Percentiles rank a stretch among this genome's conserved stretches.
These are phyloP conservation scores for Vigna hirtella DNA, from an alignment of 306 rosid genomes.

Conservation along the genomic window DNA sequence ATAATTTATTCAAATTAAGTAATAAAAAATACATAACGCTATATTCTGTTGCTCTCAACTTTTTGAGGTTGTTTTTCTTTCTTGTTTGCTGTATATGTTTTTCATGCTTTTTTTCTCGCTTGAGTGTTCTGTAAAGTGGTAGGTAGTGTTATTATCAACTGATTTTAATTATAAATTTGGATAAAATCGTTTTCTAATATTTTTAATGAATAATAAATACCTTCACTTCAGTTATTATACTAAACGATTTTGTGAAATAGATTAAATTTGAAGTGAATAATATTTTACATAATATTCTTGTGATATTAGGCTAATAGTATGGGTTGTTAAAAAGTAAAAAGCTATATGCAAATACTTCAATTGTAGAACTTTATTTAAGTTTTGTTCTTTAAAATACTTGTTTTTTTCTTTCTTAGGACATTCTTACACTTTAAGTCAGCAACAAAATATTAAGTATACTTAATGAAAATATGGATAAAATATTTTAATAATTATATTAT, in stretches of 20 bases:
- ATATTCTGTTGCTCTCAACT: background rate
- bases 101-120: conserved; percentile 3
- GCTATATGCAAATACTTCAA: no score
- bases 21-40: background rate
- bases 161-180: background rate
- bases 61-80: background rate
- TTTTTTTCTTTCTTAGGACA: no score
- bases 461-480: no score
- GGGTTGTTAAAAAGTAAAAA: no score
- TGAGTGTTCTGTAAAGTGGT: background rate
- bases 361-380: no score
- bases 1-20: background rate
- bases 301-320: background rate
- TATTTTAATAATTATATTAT: no score
- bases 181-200: background rate
- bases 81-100: background rate
- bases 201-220: background rate
- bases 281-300: background rate
- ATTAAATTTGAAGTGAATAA: background rate
- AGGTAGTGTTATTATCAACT: background rate
- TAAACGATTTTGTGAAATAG: background rate
- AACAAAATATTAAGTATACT: no score
- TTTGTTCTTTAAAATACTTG: no score
- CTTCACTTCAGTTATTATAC: background rate
- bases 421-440: no score